phyloP scores from a whole-genome alignment of 1,284 basidiomycete genomes.

The Ustilago crameri region DNA sequence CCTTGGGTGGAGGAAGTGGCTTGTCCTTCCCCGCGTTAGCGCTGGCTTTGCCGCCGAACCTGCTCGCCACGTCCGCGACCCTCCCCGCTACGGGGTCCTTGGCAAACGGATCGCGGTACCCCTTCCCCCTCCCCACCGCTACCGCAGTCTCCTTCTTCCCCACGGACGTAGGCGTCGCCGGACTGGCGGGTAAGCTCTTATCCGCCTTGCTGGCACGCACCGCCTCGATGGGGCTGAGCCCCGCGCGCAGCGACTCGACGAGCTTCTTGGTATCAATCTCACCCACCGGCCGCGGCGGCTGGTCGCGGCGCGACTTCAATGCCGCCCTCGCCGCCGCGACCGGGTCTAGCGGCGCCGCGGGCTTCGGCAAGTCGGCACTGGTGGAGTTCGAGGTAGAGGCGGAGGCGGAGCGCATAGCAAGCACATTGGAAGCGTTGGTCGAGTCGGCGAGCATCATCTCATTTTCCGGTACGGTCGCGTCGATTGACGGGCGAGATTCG shows the following conservation, averaged over 20 bases:
- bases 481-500: background rate
- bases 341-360: conserved; percentile 16
- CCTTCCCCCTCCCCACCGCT: background rate
- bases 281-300: conserved; percentile 3
- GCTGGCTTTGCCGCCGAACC: conserved; percentile 41
- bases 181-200: background rate
- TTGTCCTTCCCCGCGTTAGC: conserved; percentile 7
- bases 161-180: background rate
- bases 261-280: conserved; percentile 47
- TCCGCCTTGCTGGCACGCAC: conserved; percentile 34
- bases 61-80: conserved; percentile 52
- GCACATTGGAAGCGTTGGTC: background rate
- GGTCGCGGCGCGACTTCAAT: conserved; percentile 23
- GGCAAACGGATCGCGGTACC: conserved; percentile 49
- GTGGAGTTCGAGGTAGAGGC: background rate
- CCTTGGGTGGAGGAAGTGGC: background rate
- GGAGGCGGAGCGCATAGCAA: background rate
- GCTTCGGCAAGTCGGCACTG: background rate
- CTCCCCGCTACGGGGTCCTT: conserved; percentile 54
- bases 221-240: conserved; percentile 33
- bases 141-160: too few species aligned
- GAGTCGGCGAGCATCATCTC: background rate
- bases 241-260: conserved; percentile 41
- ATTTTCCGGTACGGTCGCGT: background rate
- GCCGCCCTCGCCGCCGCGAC: conserved; percentile 37